Percentiles rank a stretch among this genome's conserved stretches.
Conservation (phyloP, 2,329 filamentous ascomycete species). For the Zasmidium citrigriseum region DNA sequence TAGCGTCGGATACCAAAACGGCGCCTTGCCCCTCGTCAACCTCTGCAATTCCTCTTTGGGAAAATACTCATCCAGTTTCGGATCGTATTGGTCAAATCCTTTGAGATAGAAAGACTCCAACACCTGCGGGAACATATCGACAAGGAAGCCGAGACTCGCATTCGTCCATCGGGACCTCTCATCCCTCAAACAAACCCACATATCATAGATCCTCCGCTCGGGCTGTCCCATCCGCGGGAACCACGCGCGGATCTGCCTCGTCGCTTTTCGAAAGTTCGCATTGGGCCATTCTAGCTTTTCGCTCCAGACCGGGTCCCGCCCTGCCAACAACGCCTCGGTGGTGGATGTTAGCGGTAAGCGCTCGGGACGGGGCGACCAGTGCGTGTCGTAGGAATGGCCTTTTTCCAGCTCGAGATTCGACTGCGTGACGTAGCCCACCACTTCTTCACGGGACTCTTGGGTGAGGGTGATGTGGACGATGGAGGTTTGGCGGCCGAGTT, state of each 20-base stretch:
- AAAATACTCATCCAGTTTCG: conserved; percentile 22
- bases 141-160: conserved; percentile 63
- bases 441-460: conserved; percentile 57
- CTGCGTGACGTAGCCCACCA: conserved; percentile 67
- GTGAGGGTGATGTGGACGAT: conserved; percentile 63
- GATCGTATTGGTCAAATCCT: conserved; percentile 37
- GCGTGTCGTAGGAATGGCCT: conserved; percentile 58
- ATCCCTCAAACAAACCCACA: conserved; percentile 67
- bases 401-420: conserved; percentile 61
- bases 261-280: conserved; percentile 51
- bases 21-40: conserved; percentile 32
- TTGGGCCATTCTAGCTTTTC: conserved; percentile 47
- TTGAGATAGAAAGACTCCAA: conserved; percentile 51
- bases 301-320: conserved; percentile 52
- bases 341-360: conserved; percentile 34
- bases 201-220: conserved; percentile 52
- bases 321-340: conserved; percentile 43
- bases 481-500: conserved; percentile 64
- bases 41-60: conserved; percentile 26
- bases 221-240: conserved; percentile 52
- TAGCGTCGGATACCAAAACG: conserved; percentile 76
- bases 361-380: conserved; percentile 53
- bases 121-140: conserved; percentile 69
- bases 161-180: conserved; percentile 66
- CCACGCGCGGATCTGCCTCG: conserved; percentile 53